Evolutionary conservation across 768 basidiomycete species (phyloP), one percentile per base, ranked within the genome.

Genomic region (Phaeotremella skinneri): DNA sequence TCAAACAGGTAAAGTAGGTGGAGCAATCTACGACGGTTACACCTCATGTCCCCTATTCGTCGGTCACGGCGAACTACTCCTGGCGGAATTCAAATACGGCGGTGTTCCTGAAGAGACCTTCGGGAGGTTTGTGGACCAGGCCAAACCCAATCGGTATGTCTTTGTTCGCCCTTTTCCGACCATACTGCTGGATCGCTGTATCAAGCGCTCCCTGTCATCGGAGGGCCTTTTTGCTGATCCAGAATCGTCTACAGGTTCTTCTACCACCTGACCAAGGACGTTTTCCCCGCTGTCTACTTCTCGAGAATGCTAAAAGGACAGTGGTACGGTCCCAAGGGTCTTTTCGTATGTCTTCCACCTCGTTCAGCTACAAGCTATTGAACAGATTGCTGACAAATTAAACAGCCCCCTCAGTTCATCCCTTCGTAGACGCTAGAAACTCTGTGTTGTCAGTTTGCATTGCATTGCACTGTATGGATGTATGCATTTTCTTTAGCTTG

Each of bases 31-130:
- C 70, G 86, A 91, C 72, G 92, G 92, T 21, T 79, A 76, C 68
- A 76, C 77, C 25, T 74, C 73, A 13, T 78, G 78, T 56, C 78
- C 78, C 2, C 81, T 90, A 6, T 80, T 90, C 63, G 89, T 88
- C 43, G 88, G 87, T 27, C 89, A 90, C 66, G 88, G 87, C 56
- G 76, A 79, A 69, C 77, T 82, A 56, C 76, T 97, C 84, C 81
- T 97, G 54, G 87, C 89, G 26, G 93, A 97, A 77, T 97, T 97
- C 82, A 90, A 89, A 75, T 99, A 97, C 76, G 92, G 90, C 16
- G 79, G 87, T 1, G 83, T 86, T 70, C 89, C 91, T 1, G 86
- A 91, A 66, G 94, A 98, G 79, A 83, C 89, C 0, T 98, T 99
- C 70, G 78, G 76, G 2, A 79, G 83, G 66, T 78, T 91, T 23